A percentile compares a stretch with the other conserved stretches of the same genome.
Evolutionary conservation across 2,329 filamentous ascomycete genomes (phyloP).

Genomic region (Xylaria polymorpha): DNA sequence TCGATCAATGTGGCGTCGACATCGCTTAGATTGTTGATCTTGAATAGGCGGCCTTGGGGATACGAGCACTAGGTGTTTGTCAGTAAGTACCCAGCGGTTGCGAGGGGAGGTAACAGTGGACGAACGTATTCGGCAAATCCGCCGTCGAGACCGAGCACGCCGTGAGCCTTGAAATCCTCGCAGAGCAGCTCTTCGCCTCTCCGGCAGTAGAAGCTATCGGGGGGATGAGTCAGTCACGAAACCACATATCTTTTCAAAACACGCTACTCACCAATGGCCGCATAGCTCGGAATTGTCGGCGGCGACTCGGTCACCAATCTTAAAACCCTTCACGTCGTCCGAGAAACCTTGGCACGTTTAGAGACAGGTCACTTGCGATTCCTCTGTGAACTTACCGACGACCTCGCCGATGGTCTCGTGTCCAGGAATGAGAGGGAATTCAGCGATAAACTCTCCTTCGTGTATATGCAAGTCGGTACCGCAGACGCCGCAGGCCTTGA

Average conservation of each 20-base stretch:
- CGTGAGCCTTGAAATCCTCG: conserved; percentile 75
- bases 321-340: conserved; percentile 68
- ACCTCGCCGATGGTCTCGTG: conserved; percentile 76
- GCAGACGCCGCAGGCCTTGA: conserved; percentile 51
- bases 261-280: conserved; percentile 64
- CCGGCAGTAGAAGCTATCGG: conserved; percentile 72
- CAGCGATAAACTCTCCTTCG: conserved; percentile 73
- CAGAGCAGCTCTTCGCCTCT: conserved; percentile 75
- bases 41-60: conserved; percentile 68
- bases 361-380: conserved; percentile 12
- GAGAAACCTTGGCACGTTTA: conserved; percentile 43
- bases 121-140: conserved; percentile 76
- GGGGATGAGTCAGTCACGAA: conserved; percentile 31
- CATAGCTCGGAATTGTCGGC: conserved; percentile 75
- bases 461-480: conserved; percentile 67
- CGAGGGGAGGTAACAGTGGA: background rate
- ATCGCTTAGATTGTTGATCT: conserved; percentile 72
- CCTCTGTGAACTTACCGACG: conserved; percentile 54
- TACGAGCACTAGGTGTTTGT: conserved; percentile 55
- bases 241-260: background rate
- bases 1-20: conserved; percentile 78
- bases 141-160: conserved; percentile 71
- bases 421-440: conserved; percentile 74
- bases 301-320: conserved; percentile 72
- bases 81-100: background rate